Conservation (phyloP, 106 monocot genomes). For the Acanthochlamys bracteata region DNA sequence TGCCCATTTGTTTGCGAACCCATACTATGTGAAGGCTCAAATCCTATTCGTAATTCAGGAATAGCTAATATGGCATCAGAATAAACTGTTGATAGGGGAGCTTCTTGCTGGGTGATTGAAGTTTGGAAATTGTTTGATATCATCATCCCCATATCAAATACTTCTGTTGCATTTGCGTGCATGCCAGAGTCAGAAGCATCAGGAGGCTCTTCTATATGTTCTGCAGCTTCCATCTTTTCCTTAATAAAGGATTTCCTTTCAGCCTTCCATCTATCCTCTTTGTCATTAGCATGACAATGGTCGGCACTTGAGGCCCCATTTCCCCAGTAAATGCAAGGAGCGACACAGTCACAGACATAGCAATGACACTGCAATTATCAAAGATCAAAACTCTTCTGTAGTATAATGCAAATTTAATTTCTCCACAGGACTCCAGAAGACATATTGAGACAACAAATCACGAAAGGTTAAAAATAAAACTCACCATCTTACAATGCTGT, state of each 20-base stretch:
- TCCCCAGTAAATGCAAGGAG: background rate
- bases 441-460: too few relatives aligned
- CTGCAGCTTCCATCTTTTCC: background rate
- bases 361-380: background rate
- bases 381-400: background rate
- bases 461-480: background rate
- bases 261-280: background rate
- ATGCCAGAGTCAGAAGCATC: background rate
- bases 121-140: too few relatives aligned
- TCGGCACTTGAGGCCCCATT: background rate
- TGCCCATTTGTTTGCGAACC: too few relatives aligned
- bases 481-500: background rate
- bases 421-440: too few relatives aligned
- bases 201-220: background rate
- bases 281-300: slow-evolving; percentile 1
- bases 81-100: too few relatives aligned
- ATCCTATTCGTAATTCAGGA: too few relatives aligned
- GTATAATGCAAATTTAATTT: too few relatives aligned
- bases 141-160: too few relatives aligned
- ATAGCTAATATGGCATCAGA: background rate
- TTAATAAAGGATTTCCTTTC: slow-evolving; percentile 2
- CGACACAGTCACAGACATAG: background rate
- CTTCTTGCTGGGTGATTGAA: too few relatives aligned
- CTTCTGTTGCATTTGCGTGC: background rate
- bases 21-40: too few relatives aligned